Percentiles rank a stretch among this genome's conserved stretches.
Evolutionary conservation across 169 alveolate species (phyloP).

Genomic region (Besnoitia besnoiti): DNA sequence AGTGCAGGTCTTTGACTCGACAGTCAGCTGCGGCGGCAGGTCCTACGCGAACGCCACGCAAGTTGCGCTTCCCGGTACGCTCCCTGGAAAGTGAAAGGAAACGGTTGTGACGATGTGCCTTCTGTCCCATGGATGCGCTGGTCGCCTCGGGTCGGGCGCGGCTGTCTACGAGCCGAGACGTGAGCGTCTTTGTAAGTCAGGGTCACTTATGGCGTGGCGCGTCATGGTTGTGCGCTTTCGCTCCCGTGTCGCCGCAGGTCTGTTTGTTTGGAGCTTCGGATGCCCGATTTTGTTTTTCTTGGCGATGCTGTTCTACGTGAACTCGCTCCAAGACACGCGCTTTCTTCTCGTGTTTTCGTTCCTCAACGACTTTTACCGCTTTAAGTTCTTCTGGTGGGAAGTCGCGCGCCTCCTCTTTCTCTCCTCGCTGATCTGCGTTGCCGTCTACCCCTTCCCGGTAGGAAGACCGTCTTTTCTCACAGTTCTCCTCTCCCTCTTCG

Average conservation of each 20-base stretch:
- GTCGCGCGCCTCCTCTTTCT: not conserved
- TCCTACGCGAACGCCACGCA: constrained; percentile 8
- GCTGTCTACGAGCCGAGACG: too few species aligned
- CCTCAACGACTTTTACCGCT: constrained; percentile 1
- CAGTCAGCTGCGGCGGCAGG: not conserved
- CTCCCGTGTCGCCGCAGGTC: not conserved
- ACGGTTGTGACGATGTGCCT: too few species aligned
- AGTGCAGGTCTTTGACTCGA: not conserved
- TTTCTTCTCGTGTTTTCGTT: not conserved
- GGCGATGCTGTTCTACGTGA: not conserved
- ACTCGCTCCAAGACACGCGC: not conserved
- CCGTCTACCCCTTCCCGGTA: not conserved
- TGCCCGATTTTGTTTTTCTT: not conserved
- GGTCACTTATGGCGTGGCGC: too few species aligned
- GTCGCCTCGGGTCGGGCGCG: too few species aligned
- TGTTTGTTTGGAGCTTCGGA: not conserved
- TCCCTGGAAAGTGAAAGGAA: not conserved
- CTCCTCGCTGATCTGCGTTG: not conserved
- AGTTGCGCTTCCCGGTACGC: not conserved
- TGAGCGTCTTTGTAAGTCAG: too few species aligned
- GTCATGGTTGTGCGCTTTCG: not conserved
- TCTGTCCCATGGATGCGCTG: too few species aligned
- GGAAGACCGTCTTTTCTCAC: not conserved
- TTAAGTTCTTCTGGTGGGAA: not conserved
- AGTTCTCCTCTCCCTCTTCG: constrained; percentile 17